Conservation (phyloP, 106 monocot species). For the Xerophyta viscosa region DNA sequence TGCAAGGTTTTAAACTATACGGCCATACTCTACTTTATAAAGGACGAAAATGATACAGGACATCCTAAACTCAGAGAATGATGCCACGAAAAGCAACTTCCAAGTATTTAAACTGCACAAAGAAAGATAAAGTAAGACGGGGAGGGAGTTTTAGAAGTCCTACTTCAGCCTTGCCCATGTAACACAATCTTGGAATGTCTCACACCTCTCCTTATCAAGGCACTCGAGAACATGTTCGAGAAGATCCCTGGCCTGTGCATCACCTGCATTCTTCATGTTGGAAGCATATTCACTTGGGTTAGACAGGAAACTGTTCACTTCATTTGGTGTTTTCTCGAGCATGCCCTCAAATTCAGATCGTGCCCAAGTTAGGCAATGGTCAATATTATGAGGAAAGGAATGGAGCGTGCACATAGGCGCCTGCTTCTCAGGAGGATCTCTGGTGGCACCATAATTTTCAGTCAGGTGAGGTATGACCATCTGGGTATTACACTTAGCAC, state of each 20-base stretch:
- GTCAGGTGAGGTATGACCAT: slow-evolving; percentile 94
- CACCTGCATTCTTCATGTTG: slow-evolving; percentile 69
- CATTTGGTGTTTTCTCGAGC: slow-evolving; percentile 84
- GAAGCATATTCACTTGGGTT: slow-evolving; percentile 62
- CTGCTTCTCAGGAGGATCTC: slow-evolving; percentile 89
- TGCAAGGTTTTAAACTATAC: no score
- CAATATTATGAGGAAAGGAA: slow-evolving; percentile 93
- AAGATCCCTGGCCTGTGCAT: slow-evolving; percentile 84
- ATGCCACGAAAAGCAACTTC: no score
- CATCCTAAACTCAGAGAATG: no score
- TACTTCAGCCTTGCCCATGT: slow-evolving; percentile 86
- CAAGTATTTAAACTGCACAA: no score
- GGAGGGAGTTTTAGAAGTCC: background rate
- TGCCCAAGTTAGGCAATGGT: slow-evolving; percentile 95
- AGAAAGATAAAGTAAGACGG: background rate
- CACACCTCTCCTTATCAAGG: slow-evolving; percentile 73
- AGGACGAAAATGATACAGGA: no score
- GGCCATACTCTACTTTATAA: no score
- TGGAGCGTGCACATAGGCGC: slow-evolving; percentile 97
- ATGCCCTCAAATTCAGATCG: slow-evolving; percentile 87
- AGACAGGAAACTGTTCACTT: slow-evolving; percentile 77
- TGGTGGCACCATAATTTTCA: slow-evolving; percentile 90
- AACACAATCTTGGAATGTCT: slow-evolving; percentile 73
- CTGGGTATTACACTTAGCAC: slow-evolving; percentile 89
- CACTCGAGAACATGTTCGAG: slow-evolving; percentile 74